A percentile compares a stretch with the other conserved stretches of the same genome.
Conservation (phyloP, 1,284 basidiomycete species). For the Amylostereum areolatum region DNA sequence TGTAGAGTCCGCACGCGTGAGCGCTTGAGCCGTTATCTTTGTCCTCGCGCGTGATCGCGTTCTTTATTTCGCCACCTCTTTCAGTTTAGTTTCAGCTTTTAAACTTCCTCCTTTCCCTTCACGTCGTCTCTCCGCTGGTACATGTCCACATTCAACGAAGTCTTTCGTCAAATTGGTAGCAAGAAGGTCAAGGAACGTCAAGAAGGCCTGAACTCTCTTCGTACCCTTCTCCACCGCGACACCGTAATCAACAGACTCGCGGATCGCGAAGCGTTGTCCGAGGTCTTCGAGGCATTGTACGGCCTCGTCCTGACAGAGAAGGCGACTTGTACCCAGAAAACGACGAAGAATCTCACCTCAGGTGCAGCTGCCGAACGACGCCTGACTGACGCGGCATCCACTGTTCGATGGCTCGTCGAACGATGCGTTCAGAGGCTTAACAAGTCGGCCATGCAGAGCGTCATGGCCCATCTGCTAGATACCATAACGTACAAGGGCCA, state of each 20-base stretch:
- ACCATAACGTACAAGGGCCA: conserved; percentile 51
- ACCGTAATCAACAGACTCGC: conserved; percentile 39
- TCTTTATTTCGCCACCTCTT: too few relatives aligned
- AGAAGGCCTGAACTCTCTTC: conserved; percentile 56
- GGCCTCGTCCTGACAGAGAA: conserved; percentile 60
- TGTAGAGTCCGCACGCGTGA: not conserved
- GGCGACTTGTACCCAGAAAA: conserved; percentile 44
- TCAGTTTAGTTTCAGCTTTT: too few relatives aligned
- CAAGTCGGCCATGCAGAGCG: conserved; percentile 42
- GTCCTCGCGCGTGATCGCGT: too few relatives aligned
- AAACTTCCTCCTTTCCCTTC: too few relatives aligned
- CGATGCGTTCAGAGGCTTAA: conserved; percentile 48
- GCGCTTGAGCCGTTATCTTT: too few relatives aligned
- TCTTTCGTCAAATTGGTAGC: conserved; percentile 51
- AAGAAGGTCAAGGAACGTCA: conserved; percentile 71
- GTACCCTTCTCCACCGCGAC: conserved; percentile 54
- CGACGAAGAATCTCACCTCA: conserved; percentile 25
- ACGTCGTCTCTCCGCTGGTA: too few relatives aligned
- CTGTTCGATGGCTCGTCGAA: conserved; percentile 68
- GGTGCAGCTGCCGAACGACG: conserved; percentile 45
- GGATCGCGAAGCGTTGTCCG: conserved; percentile 56
- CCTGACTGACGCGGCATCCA: conserved; percentile 56
- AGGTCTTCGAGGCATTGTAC: conserved; percentile 73
- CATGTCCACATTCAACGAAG: conserved; percentile 38
- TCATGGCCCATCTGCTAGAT: conserved; percentile 66